Conservation (phyloP, 2,329 filamentous ascomycete species). For the Calonectria ilicicola region DNA sequence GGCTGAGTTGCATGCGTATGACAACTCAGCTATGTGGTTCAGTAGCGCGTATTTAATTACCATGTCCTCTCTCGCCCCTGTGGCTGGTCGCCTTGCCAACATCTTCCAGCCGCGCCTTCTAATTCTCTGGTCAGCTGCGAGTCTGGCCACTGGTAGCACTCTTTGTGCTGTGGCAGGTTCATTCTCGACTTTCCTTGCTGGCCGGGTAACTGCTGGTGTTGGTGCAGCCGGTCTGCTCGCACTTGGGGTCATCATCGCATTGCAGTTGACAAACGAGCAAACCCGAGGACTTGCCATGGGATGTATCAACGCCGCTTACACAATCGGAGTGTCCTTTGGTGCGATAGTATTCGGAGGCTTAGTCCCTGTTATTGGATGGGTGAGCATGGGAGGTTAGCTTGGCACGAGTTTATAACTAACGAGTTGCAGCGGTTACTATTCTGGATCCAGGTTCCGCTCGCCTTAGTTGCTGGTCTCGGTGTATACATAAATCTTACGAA, state of each 20-base stretch:
- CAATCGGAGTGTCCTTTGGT: constrained; percentile 77
- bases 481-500: constrained; percentile 75
- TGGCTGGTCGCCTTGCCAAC: constrained; percentile 78
- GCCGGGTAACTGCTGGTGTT: constrained; percentile 75
- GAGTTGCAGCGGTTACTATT: constrained; percentile 74
- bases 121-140: constrained; percentile 70
- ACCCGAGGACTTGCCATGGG: constrained; percentile 80
- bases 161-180: constrained; percentile 71
- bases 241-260: constrained; percentile 78
- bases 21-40: constrained; percentile 81
- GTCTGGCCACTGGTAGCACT: constrained; percentile 71
- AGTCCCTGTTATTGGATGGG: constrained; percentile 76
- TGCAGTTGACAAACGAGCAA: constrained; percentile 78
- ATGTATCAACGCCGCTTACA: constrained; percentile 79
- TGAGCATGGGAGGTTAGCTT: constrained; percentile 51
- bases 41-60: constrained; percentile 78
- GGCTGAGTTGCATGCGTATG: constrained; percentile 79
- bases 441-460: constrained; percentile 76
- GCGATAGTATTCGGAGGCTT: constrained; percentile 77
- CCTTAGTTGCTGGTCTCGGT: constrained; percentile 69
- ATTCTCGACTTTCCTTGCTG: constrained; percentile 74
- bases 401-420: constrained; percentile 9
- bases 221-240: constrained; percentile 81
- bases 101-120: constrained; percentile 79
- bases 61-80: constrained; percentile 73